These are phyloP conservation scores for Plasmopara viticola DNA, from an alignment of 352 stramenopile species.

Conservation along the genomic window DNA sequence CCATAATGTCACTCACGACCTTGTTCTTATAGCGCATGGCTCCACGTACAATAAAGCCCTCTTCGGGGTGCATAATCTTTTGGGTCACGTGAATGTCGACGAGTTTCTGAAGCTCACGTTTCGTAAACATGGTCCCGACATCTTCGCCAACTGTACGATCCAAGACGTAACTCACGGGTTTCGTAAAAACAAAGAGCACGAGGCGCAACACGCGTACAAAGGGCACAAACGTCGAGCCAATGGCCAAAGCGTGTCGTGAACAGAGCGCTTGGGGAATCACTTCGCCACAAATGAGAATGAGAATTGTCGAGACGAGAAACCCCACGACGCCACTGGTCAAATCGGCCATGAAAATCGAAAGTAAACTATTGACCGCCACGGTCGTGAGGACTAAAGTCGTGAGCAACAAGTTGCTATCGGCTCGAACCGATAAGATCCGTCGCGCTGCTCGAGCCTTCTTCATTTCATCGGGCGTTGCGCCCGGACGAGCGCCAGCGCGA, in stretches of 20 bases:
- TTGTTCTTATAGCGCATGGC: constrained; percentile 75
- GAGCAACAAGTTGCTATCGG: constrained; percentile 94
- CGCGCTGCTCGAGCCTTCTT: constrained; percentile 45
- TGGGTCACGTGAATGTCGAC: constrained; percentile 95
- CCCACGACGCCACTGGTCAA: constrained; percentile 83
- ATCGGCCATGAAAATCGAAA: constrained; percentile 96
- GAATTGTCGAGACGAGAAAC: constrained; percentile 91
- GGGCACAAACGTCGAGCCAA: constrained; percentile 67
- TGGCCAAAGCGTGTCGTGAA: constrained; percentile 86
- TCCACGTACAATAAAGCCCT: constrained; percentile 94
- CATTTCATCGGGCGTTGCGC: constrained; percentile 51
- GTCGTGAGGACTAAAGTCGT: constrained; percentile 97
- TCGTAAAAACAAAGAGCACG: constrained; percentile 86
- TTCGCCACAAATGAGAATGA: constrained; percentile 96
- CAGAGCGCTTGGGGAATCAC: constrained; percentile 91
- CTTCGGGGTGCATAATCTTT: constrained; percentile 85
- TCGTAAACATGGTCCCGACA: constrained; percentile 93
- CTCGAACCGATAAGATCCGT: constrained; percentile 84
- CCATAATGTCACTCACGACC: constrained; percentile 89
- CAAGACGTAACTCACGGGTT: constrained; percentile 87
- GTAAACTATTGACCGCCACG: constrained; percentile 93
- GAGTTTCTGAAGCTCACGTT: constrained; percentile 91
- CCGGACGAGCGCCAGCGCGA: constrained; percentile 72
- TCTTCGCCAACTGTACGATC: constrained; percentile 91
- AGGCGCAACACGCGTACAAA: constrained; percentile 92